These are phyloP conservation scores for Blastocystis sp. DNA, from an alignment of 352 stramenopile genomes.

Conservation along the genomic window DNA sequence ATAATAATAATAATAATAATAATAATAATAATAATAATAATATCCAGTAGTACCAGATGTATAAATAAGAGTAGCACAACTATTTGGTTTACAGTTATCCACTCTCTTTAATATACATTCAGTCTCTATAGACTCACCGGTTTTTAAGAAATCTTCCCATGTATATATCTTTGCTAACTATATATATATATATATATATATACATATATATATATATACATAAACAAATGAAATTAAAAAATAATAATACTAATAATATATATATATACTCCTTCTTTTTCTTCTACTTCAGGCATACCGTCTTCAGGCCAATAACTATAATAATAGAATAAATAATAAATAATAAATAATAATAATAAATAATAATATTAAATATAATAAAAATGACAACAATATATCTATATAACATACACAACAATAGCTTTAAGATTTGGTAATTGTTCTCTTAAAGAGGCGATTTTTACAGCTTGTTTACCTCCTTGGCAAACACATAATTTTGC, in stretches of 20 bases:
- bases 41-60: conserved; percentile 53
- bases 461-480: conserved; percentile 70
- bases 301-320: conserved; percentile 46
- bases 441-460: conserved; percentile 65
- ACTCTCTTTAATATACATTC: conserved; percentile 29
- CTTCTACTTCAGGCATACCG: conserved; percentile 44
- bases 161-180: conserved; percentile 45
- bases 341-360: too few relatives aligned
- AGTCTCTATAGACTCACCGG: conserved; percentile 39
- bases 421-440: conserved; percentile 71
- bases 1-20: too few relatives aligned
- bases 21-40: neutral
- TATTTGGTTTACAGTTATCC: conserved; percentile 41
- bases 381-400: too few relatives aligned
- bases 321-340: too few relatives aligned
- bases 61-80: conserved; percentile 59
- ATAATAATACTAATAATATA: neutral
- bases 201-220: too few relatives aligned
- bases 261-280: conserved; percentile 16
- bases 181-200: too few relatives aligned
- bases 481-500: conserved; percentile 70
- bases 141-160: conserved; percentile 48
- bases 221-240: too few relatives aligned
- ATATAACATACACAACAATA: conserved; percentile 67
- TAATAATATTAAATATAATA: too few relatives aligned